A percentile compares a stretch with the other conserved stretches of the same genome.
These are phyloP conservation scores for Colletotrichum cordylinicola DNA, from an alignment of 2,329 filamentous ascomycete species.

Conservation along the genomic window DNA sequence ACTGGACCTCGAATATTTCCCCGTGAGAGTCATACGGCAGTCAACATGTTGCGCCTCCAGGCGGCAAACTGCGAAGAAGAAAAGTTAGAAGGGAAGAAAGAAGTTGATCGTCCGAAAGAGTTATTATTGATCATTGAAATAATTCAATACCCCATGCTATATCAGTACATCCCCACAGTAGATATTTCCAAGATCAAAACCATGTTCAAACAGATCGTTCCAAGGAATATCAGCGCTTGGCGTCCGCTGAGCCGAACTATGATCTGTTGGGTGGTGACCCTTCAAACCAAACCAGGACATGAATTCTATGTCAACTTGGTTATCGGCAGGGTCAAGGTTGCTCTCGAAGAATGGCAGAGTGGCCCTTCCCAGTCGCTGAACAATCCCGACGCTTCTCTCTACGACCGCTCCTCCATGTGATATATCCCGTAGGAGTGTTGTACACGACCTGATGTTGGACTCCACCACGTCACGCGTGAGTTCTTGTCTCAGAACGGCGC, in stretches of 20 bases:
- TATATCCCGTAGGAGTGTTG: neutral
- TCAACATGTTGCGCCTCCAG: too few relatives aligned
- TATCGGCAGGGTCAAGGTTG: neutral
- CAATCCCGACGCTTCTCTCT: neutral
- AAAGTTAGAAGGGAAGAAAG: too few relatives aligned
- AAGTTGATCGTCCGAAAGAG: too few relatives aligned
- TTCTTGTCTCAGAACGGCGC: constrained; percentile 6
- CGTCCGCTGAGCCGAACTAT: neutral
- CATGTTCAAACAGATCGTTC: constrained; percentile 6
- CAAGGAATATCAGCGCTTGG: constrained; percentile 7
- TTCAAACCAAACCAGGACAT: constrained; percentile 29
- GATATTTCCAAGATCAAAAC: constrained; percentile 3
- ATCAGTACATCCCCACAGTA: neutral
- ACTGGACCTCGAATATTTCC: too few relatives aligned
- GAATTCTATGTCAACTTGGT: constrained; percentile 27
- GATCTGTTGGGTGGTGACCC: neutral
- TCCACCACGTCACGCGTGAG: neutral
- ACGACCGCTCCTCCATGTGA: neutral
- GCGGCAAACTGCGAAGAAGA: too few relatives aligned
- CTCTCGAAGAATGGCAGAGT: neutral
- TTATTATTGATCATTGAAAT: neutral
- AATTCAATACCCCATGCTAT: neutral
- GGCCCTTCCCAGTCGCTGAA: constrained; percentile 3
- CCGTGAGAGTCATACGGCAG: too few relatives aligned
- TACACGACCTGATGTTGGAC: neutral